Conservation (phyloP, 2,329 filamentous ascomycete genomes). For the Arthrinium puccinioides region DNA sequence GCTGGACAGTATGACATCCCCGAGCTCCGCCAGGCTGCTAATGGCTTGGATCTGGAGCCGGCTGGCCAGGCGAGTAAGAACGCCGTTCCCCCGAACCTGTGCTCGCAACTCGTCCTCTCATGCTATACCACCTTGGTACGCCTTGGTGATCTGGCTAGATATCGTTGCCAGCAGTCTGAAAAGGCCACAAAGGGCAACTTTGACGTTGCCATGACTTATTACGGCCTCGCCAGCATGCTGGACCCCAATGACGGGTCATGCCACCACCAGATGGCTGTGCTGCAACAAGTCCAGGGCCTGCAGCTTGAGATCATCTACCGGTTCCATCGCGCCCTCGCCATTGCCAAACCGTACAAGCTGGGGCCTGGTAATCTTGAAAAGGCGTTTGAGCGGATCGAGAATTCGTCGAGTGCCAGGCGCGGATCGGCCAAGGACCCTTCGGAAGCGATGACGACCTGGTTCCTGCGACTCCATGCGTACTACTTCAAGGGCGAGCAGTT, state of each 20-base stretch:
- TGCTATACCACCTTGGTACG: constrained; percentile 80
- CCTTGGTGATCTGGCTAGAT: constrained; percentile 84
- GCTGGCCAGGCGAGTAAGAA: constrained; percentile 35
- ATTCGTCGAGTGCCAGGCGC: constrained; percentile 24
- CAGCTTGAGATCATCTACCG: constrained; percentile 84
- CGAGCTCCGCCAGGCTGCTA: constrained; percentile 37
- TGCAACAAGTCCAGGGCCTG: constrained; percentile 69
- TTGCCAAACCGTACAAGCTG: constrained; percentile 65
- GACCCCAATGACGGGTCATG: constrained; percentile 73
- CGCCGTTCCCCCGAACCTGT: constrained; percentile 36
- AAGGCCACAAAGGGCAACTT: constrained; percentile 63
- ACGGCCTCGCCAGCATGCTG: constrained; percentile 72
- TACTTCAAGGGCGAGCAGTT: constrained; percentile 75
- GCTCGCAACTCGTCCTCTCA: constrained; percentile 57
- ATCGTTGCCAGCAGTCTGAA: constrained; percentile 66
- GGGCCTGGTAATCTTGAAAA: constrained; percentile 70
- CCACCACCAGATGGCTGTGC: constrained; percentile 85
- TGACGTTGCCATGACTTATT: constrained; percentile 76
- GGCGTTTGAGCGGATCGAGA: constrained; percentile 58
- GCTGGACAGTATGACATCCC: constrained; percentile 51
- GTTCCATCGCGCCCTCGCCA: constrained; percentile 75
- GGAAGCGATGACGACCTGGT: constrained; percentile 69
- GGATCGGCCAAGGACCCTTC: constrained; percentile 42
- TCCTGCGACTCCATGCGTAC: constrained; percentile 77
- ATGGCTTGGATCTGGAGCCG: constrained; percentile 34